Evolutionary conservation across 2,329 filamentous ascomycete genomes (phyloP).

Genomic region (Septoria petroselini): DNA sequence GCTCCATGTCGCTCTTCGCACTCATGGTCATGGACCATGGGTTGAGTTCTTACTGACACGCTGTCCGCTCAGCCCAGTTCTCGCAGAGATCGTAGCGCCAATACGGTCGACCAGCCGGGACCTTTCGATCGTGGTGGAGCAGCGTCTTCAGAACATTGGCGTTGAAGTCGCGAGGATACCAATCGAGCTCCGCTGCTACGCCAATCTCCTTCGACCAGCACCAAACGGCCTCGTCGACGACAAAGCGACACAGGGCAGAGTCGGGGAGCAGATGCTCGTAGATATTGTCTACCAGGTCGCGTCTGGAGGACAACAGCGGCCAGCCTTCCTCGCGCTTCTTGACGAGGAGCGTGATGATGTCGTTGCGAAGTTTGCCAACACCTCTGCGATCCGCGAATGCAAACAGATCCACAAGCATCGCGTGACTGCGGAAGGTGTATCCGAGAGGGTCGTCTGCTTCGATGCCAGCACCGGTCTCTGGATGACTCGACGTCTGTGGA

Average conservation of each 20-base stretch:
- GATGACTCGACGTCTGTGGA: too few species aligned
- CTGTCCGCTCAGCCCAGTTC: neutral
- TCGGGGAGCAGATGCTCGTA: neutral
- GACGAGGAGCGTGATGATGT: neutral
- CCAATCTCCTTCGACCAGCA: slow-evolving; percentile 55
- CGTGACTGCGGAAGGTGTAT: neutral
- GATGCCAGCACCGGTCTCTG: too few species aligned
- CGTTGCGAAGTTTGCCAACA: neutral
- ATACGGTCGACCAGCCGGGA: neutral
- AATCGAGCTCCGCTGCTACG: slow-evolving; percentile 56
- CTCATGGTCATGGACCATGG: neutral
- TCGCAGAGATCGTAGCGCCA: slow-evolving; percentile 4
- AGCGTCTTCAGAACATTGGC: neutral
- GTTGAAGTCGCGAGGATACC: slow-evolving; percentile 41
- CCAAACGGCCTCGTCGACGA: slow-evolving; percentile 10
- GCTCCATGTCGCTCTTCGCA: neutral
- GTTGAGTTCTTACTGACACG: neutral
- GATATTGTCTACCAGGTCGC: neutral
- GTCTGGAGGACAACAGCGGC: neutral
- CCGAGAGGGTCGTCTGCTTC: neutral
- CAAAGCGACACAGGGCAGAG: slow-evolving; percentile 4
- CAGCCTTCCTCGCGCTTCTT: slow-evolving; percentile 1
- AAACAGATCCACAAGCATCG: slow-evolving; percentile 4
- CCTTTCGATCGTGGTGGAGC: neutral
- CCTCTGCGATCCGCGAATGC: slow-evolving; percentile 6